These are phyloP conservation scores for Didymella keratinophila DNA, from an alignment of 2,329 filamentous ascomycete genomes.

Conservation along the genomic window DNA sequence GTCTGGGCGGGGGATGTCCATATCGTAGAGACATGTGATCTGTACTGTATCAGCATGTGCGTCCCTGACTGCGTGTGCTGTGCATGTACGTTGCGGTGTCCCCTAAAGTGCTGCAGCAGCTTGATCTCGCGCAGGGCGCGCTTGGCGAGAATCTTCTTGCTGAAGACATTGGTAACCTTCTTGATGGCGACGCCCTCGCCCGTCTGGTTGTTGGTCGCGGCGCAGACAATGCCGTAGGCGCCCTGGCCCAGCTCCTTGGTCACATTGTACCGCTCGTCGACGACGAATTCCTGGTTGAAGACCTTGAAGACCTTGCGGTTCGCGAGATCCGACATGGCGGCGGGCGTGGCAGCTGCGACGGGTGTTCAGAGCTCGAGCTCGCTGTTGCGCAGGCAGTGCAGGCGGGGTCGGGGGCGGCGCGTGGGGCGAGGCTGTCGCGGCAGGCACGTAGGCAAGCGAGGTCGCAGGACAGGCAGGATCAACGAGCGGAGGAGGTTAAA, in stretches of 20 bases:
- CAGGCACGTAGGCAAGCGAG: neutral
- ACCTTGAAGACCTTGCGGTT: constrained; percentile 74
- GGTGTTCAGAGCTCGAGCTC: neutral
- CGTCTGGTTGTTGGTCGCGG: constrained; percentile 88
- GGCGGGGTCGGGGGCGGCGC: constrained; percentile 6
- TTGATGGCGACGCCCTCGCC: constrained; percentile 97
- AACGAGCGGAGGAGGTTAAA: neutral
- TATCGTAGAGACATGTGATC: constrained; percentile 99
- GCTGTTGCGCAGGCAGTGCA: constrained; percentile 9
- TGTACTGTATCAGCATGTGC: constrained; percentile 57
- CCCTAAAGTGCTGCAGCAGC: constrained; percentile 94
- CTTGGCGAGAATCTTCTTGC: constrained; percentile 99
- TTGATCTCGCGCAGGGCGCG: constrained; percentile 98
- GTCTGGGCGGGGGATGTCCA: constrained; percentile 97
- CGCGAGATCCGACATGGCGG: constrained; percentile 65
- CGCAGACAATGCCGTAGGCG: constrained; percentile 98
- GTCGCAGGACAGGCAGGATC: neutral
- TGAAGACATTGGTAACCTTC: constrained; percentile 99
- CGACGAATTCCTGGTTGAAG: constrained; percentile 99
- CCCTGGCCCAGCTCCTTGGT: constrained; percentile 98
- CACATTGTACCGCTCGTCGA: constrained; percentile 97
- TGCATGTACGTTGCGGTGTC: constrained; percentile 57
- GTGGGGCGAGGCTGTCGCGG: constrained; percentile 3
- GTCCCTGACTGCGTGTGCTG: neutral
- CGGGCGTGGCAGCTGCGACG: constrained; percentile 1